Percentiles rank a stretch among this genome's conserved stretches.
Conservation (phyloP, 1,284 basidiomycete genomes). For the Pascua guehoae region DNA sequence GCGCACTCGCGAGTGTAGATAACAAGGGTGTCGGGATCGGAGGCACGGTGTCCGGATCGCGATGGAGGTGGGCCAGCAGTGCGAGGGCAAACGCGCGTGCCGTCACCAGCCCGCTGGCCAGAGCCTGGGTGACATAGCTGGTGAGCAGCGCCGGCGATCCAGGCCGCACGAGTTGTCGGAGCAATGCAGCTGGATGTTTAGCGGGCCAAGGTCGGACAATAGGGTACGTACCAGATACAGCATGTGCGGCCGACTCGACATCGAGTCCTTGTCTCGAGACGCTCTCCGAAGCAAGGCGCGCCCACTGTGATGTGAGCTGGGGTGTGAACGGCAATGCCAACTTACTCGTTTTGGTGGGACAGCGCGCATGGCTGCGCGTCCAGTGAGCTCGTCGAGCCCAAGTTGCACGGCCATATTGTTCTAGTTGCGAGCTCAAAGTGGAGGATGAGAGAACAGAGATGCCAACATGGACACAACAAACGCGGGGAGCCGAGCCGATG, state of each 20-base stretch:
- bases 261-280: constrained; percentile 2
- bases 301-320: constrained; percentile 12
- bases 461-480: neutral
- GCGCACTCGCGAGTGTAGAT: constrained; percentile 19
- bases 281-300: constrained; percentile 5
- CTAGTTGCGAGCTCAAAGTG: neutral
- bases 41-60: constrained; percentile 3
- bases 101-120: constrained; percentile 18
- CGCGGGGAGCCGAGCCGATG: too few relatives aligned
- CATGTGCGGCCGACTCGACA: constrained; percentile 7
- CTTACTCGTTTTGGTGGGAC: constrained; percentile 13
- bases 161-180: constrained; percentile 23
- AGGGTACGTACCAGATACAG: constrained; percentile 13
- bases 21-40: constrained; percentile 14
- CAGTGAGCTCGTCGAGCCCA: constrained; percentile 16
- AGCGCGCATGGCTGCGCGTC: constrained; percentile 15
- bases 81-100: constrained; percentile 25
- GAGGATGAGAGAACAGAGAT: neutral
- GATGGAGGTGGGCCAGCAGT: constrained; percentile 24
- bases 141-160: constrained; percentile 29
- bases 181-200: constrained; percentile 25
- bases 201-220: neutral
- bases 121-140: constrained; percentile 29
- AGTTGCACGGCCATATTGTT: constrained; percentile 7
- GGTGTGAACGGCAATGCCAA: neutral